Evolutionary conservation across 164 flowering plant genomes (phyloP).

Genomic region (Vitis rupestris): DNA sequence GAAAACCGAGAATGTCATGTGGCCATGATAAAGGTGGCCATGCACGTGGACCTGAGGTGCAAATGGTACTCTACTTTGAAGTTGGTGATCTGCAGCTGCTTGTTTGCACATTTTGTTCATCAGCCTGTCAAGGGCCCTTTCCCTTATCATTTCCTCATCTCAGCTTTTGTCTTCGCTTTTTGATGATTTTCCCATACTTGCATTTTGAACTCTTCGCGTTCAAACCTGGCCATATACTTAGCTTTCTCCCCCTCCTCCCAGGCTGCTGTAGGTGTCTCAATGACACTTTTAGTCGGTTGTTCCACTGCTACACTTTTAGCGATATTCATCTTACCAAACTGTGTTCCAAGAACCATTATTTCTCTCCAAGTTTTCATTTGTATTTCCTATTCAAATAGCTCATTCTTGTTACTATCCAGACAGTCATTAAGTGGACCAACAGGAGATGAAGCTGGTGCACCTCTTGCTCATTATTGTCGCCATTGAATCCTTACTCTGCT

Average conservation of each 20-base stretch:
- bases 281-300: slow-evolving; percentile 41
- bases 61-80: too few relatives aligned
- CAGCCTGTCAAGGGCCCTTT: too few relatives aligned
- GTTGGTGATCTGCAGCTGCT: too few relatives aligned
- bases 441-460: slow-evolving; percentile 38
- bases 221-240: slow-evolving; percentile 81
- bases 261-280: slow-evolving; percentile 73
- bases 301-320: slow-evolving; percentile 43
- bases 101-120: too few relatives aligned
- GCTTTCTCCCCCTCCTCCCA: slow-evolving; percentile 97
- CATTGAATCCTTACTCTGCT: too few relatives aligned
- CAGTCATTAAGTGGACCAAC: slow-evolving; percentile 15
- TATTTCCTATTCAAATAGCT: slow-evolving; percentile 68
- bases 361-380: slow-evolving; percentile 84
- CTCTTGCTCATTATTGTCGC: too few relatives aligned
- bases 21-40: too few relatives aligned
- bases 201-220: slow-evolving; percentile 82
- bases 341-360: slow-evolving; percentile 74
- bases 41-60: too few relatives aligned
- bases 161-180: slow-evolving; percentile 80
- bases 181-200: slow-evolving; percentile 92
- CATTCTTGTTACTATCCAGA: slow-evolving; percentile 33
- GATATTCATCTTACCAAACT: slow-evolving; percentile 82
- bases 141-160: slow-evolving; percentile 52
- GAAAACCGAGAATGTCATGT: too few relatives aligned